A percentile compares a stretch with the other conserved stretches of the same genome.
phyloP scores from a whole-genome alignment of 495 filamentous ascomycete genomes.

The Tuber melanosporum region DNA sequence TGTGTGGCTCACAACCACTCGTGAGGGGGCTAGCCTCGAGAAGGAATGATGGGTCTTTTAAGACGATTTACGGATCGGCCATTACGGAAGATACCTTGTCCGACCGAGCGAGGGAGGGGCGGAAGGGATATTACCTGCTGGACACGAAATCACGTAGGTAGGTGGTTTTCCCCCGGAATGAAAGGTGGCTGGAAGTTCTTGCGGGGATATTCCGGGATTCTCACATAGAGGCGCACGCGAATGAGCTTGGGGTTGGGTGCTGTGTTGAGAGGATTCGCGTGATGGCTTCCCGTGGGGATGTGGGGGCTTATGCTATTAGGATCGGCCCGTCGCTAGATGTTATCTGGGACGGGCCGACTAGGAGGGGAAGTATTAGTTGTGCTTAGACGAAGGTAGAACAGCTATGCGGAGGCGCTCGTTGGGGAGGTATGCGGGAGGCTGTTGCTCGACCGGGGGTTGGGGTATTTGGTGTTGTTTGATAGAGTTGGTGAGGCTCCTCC shows the following conservation, averaged over 20 bases:
- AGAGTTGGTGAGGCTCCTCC: not conserved
- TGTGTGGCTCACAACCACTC: not conserved
- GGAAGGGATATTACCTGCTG: no score
- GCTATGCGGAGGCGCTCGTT: conserved; percentile 11
- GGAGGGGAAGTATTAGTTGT: conserved; percentile 7
- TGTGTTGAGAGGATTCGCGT: no score
- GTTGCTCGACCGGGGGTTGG: not conserved
- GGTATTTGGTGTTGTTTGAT: conserved; percentile 17
- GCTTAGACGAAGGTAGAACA: not conserved
- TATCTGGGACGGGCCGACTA: conserved; percentile 11
- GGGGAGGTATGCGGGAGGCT: conserved; percentile 8
- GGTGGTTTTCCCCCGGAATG: no score
- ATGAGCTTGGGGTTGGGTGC: no score
- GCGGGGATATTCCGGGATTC: no score
- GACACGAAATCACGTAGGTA: no score
- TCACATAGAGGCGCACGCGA: no score
- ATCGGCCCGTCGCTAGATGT: conserved; percentile 1
- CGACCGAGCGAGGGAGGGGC: no score
- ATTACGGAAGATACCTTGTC: no score
- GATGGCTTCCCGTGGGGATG: not conserved
- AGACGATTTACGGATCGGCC: not conserved
- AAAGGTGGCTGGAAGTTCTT: no score
- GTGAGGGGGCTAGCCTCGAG: not conserved
- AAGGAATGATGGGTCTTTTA: not conserved
- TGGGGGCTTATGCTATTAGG: conserved; percentile 9